Conservation (phyloP, 495 filamentous ascomycete genomes). For the Penicillium ucsense region DNA sequence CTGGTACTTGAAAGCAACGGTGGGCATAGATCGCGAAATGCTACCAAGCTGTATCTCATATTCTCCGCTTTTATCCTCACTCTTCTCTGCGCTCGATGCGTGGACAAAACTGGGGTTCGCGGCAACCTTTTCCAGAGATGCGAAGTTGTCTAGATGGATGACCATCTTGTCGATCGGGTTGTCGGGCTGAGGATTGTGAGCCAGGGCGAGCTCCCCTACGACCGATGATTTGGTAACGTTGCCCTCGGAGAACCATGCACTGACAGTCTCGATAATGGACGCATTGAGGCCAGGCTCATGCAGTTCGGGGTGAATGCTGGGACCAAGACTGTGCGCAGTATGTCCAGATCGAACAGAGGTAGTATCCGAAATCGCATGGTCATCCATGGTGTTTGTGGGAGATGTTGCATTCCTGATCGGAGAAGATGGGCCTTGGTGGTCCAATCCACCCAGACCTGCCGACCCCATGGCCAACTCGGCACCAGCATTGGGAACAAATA, state of each 20-base stretch:
- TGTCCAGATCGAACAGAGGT: constrained; percentile 85
- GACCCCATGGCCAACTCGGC: constrained; percentile 8
- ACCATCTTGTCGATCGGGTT: constrained; percentile 41
- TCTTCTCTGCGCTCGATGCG: constrained; percentile 33
- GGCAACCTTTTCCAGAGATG: constrained; percentile 84
- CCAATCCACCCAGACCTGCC: constrained; percentile 1
- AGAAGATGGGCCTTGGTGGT: constrained; percentile 19
- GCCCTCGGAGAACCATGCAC: constrained; percentile 70
- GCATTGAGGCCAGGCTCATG: constrained; percentile 73
- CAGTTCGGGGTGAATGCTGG: constrained; percentile 73
- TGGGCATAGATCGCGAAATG: constrained; percentile 53
- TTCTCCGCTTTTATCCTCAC: constrained; percentile 61
- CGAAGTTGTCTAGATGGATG: constrained; percentile 85
- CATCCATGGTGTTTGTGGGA: constrained; percentile 42
- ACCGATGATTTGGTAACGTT: constrained; percentile 60
- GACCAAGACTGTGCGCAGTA: constrained; percentile 54
- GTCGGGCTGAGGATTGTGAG: constrained; percentile 57
- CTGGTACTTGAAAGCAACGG: constrained; percentile 90
- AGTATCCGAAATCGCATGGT: constrained; percentile 67
- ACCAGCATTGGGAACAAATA: constrained; percentile 56
- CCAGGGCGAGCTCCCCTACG: constrained; percentile 83
- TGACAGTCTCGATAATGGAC: constrained; percentile 87
- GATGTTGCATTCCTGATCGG: constrained; percentile 35
- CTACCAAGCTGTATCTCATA: constrained; percentile 65
- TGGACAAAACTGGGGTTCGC: constrained; percentile 86